Evolutionary conservation across 2,329 filamentous ascomycete species (phyloP).

Genomic region (Xylariaceae sp.): DNA sequence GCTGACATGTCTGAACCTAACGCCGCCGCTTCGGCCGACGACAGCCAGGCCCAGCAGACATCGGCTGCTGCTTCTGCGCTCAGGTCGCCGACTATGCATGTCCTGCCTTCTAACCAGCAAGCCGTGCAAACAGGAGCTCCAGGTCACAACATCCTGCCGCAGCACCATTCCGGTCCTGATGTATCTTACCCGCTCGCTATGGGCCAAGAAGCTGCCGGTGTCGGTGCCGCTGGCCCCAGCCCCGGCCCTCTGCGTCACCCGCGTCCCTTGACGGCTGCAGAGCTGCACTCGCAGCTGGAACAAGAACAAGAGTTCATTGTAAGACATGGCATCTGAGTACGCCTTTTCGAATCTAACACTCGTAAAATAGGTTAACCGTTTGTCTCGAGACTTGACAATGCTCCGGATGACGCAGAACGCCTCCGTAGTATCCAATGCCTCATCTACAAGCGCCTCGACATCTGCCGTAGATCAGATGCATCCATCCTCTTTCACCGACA

Average conservation of each 20-base stretch:
- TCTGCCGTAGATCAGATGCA: slow-evolving; percentile 41
- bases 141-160: slow-evolving; percentile 32
- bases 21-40: slow-evolving; percentile 39
- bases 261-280: slow-evolving; percentile 78
- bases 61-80: slow-evolving; percentile 27
- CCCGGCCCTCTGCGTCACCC: slow-evolving; percentile 79
- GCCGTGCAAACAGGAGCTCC: slow-evolving; percentile 41
- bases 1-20: slow-evolving; percentile 29
- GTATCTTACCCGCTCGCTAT: slow-evolving; percentile 28
- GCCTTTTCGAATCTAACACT: neutral
- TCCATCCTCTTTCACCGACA: slow-evolving; percentile 39
- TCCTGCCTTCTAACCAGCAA: slow-evolving; percentile 49
- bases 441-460: slow-evolving; percentile 50
- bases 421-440: slow-evolving; percentile 61
- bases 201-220: slow-evolving; percentile 38
- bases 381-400: slow-evolving; percentile 80
- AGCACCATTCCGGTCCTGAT: slow-evolving; percentile 16
- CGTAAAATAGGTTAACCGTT: slow-evolving; percentile 69
- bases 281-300: slow-evolving; percentile 83
- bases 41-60: slow-evolving; percentile 23
- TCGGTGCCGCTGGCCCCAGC: slow-evolving; percentile 50
- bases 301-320: slow-evolving; percentile 87
- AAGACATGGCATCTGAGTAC: slow-evolving; percentile 44
- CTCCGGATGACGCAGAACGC: slow-evolving; percentile 69
- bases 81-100: slow-evolving; percentile 45